These are phyloP conservation scores for Seminavis robusta DNA, from an alignment of 108 stramenopile species.

Conservation along the genomic window DNA sequence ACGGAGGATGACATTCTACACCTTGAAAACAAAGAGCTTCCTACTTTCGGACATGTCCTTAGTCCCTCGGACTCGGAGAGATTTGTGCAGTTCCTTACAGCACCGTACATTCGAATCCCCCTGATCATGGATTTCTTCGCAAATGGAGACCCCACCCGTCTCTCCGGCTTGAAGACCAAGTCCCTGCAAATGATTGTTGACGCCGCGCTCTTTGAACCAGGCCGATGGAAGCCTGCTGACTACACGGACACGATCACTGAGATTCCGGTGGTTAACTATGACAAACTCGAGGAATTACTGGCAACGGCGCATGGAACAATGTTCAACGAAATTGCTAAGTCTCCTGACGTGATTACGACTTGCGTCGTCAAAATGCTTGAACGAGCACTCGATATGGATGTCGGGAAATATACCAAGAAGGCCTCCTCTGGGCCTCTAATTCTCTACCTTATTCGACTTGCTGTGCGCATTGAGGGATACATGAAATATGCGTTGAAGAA, in stretches of 20 bases:
- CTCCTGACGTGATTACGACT: constrained; percentile 80
- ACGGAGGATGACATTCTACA: constrained; percentile 96
- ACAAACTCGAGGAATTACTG: constrained; percentile 71
- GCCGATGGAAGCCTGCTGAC: constrained; percentile 84
- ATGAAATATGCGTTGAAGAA: constrained; percentile 85
- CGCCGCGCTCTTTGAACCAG: constrained; percentile 94
- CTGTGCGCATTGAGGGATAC: constrained; percentile 91
- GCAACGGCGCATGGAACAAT: constrained; percentile 89
- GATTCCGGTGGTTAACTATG: constrained; percentile 75
- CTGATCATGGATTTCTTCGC: constrained; percentile 95
- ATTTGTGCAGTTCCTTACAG: constrained; percentile 94
- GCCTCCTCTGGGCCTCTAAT: constrained; percentile 90
- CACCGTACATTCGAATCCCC: constrained; percentile 94
- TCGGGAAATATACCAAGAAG: constrained; percentile 79
- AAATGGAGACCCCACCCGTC: constrained; percentile 86
- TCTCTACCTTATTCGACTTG: constrained; percentile 92
- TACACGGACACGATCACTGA: constrained; percentile 70
- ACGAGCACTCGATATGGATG: constrained; percentile 94
- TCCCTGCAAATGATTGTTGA: constrained; percentile 93
- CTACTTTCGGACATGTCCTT: constrained; percentile 89
- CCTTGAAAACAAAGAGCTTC: constrained; percentile 82
- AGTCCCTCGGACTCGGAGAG: constrained; percentile 88
- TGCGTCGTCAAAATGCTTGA: constrained; percentile 90
- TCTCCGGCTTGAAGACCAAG: constrained; percentile 83
- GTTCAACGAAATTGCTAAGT: constrained; percentile 94